Percentiles rank a stretch among this genome's conserved stretches.
These are phyloP conservation scores for Podospora comata DNA, from an alignment of 495 filamentous ascomycete genomes.

Conservation along the genomic window DNA sequence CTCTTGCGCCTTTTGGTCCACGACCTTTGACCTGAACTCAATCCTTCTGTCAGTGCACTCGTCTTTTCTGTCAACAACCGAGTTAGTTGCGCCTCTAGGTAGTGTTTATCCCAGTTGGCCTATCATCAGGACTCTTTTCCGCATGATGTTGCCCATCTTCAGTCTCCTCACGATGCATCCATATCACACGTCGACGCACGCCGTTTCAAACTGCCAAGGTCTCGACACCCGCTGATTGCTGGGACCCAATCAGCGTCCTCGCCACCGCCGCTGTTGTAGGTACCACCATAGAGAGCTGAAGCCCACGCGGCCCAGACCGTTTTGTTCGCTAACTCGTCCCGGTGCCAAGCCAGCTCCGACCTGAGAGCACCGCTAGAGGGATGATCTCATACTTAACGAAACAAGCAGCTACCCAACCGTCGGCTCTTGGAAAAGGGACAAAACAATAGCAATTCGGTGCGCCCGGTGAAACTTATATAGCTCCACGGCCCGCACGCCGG, in stretches of 20 bases:
- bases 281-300: neutral
- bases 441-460: neutral
- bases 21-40: too few relatives aligned
- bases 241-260: neutral
- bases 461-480: neutral
- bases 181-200: neutral
- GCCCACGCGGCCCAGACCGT: neutral
- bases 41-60: neutral
- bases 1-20: too few relatives aligned
- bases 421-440: neutral
- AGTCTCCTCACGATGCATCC: neutral
- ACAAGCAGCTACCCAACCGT: conserved; percentile 4
- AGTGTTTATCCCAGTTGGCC: neutral
- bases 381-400: conserved; percentile 19
- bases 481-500: neutral
- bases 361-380: neutral
- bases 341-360: neutral
- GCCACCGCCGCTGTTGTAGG: neutral
- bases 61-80: neutral
- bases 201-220: neutral
- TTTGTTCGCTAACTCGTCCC: neutral
- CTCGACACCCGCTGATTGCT: neutral
- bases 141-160: neutral
- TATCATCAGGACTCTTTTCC: neutral
- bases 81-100: neutral